Evolutionary conservation across 1,284 basidiomycete species (phyloP), one percentile per base, ranked within the genome.

Genomic region (Leccinum griseonigrum): DNA sequence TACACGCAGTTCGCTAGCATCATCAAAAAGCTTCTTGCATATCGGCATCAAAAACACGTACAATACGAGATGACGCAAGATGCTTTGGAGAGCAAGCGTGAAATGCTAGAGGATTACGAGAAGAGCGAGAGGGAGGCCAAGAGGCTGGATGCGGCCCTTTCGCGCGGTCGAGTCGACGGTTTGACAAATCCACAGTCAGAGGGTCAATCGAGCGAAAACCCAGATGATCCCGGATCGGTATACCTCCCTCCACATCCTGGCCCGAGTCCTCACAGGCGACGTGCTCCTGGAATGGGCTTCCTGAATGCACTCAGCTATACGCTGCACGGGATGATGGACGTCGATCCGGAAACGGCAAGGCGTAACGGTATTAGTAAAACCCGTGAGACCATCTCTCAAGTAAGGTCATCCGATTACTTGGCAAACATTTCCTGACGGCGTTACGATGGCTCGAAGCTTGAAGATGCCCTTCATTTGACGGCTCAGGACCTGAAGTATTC

Each of bases 61-160:
- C 97, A 99, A 75, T 96, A 92, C 71, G 97, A 99, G 78, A 91
- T 97, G 82, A 97, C 97, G 0, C 92, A 96, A 73, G 97, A 98
- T 71, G 84, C 85, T 32, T 81, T 99, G 22, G 95, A 97, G 66
- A 82, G 81, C 13, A 98, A 97, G 77, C 88, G 90, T 60, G 92
- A 94, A 70, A 85, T 90, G 68, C 81, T 99, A 54, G 94, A 92
- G 60, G 92, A 97, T 57, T 82, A 98, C 6, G 97, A 99, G 77
- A 91, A 90, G 70, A 93, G 91, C 59, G 97, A 99, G 76, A 83
- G 85, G 40, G 97, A 99, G 75, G 95, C 97, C 3, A 84, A 86
- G 57, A 82, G 97, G 59, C 78, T 99, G 50, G 95, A 97, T 57
- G 90, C 91, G 59, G 97, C 97, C 0, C 83, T 99, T 57, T 78